Evolutionary conservation across 257 asterid species (phyloP).

Genomic region (Verbena officinalis): DNA sequence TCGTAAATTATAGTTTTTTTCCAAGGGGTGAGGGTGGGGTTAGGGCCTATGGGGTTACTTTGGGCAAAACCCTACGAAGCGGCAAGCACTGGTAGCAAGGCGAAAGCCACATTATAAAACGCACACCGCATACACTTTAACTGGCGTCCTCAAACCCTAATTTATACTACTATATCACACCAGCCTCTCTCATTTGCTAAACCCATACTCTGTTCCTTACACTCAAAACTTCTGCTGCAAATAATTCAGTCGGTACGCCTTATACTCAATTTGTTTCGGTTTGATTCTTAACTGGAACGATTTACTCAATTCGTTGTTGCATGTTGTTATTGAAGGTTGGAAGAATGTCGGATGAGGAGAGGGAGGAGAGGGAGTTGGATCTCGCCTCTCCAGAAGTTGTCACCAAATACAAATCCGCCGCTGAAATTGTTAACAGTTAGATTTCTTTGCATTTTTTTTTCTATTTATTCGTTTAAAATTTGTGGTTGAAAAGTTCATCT

Average conservation of each 20-base stretch:
- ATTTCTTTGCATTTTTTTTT: not conserved
- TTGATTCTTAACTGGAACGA: not conserved
- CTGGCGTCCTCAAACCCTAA: conserved; percentile 38
- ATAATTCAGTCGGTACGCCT: conserved; percentile 24
- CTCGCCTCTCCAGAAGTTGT: conserved; percentile 87
- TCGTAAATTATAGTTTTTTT: too few species aligned
- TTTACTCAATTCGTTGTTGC: not conserved
- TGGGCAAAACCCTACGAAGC: conserved; percentile 42
- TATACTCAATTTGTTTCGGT: not conserved
- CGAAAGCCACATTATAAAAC: conserved; percentile 35
- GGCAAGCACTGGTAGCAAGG: not conserved
- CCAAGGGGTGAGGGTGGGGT: not conserved
- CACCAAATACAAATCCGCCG: conserved; percentile 82
- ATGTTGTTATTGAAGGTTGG: conserved; percentile 32
- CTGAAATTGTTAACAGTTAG: conserved; percentile 83
- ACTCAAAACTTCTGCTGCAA: not conserved
- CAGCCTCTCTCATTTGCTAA: conserved; percentile 21
- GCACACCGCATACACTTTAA: conserved; percentile 19
- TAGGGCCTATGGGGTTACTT: not conserved
- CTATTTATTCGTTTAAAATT: not conserved
- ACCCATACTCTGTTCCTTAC: conserved; percentile 28
- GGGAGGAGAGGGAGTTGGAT: conserved; percentile 91
- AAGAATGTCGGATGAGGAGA: conserved; percentile 84
- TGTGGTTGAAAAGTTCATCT: not conserved
- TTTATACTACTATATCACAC: not conserved